Percentiles rank a stretch among this genome's conserved stretches.
phyloP scores from a whole-genome alignment of 352 stramenopile species.

The Globisporangium megalacanthum region DNA sequence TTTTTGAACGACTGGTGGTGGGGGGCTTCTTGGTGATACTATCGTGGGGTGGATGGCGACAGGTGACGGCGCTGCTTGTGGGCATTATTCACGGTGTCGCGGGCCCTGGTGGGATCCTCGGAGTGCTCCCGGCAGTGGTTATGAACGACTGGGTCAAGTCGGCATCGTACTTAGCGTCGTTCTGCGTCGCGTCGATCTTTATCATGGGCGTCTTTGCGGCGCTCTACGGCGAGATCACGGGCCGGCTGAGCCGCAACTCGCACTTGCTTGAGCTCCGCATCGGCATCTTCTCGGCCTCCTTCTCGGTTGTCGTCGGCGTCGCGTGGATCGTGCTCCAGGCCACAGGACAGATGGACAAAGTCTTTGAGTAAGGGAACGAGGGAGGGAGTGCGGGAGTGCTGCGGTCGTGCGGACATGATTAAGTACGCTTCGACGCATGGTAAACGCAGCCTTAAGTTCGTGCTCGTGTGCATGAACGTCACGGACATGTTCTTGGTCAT shows the following conservation, averaged over 20 bases:
- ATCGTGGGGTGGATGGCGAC: too few species aligned
- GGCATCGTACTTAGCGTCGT: slow-evolving; percentile 68
- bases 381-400: not conserved
- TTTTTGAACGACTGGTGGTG: too few species aligned
- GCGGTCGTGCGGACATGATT: too few species aligned
- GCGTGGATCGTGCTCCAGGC: slow-evolving; percentile 47
- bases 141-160: slow-evolving; percentile 59
- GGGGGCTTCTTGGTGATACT: not conserved
- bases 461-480: too few species aligned
- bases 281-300: slow-evolving; percentile 45
- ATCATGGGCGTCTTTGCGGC: slow-evolving; percentile 85
- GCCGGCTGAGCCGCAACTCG: slow-evolving; percentile 28
- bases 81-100: slow-evolving; percentile 20
- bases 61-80: not conserved
- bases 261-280: slow-evolving; percentile 39
- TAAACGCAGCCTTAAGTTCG: too few species aligned
- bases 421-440: too few species aligned
- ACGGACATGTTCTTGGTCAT: too few species aligned
- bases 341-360: slow-evolving; percentile 1
- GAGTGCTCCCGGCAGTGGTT: slow-evolving; percentile 74
- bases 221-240: slow-evolving; percentile 63
- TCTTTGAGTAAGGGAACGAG: not conserved
- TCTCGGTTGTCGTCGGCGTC: slow-evolving; percentile 52
- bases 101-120: slow-evolving; percentile 47
- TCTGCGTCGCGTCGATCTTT: slow-evolving; percentile 79